phyloP scores from a whole-genome alignment of 1,284 basidiomycete genomes.

The Sanghuangporus baumii region DNA sequence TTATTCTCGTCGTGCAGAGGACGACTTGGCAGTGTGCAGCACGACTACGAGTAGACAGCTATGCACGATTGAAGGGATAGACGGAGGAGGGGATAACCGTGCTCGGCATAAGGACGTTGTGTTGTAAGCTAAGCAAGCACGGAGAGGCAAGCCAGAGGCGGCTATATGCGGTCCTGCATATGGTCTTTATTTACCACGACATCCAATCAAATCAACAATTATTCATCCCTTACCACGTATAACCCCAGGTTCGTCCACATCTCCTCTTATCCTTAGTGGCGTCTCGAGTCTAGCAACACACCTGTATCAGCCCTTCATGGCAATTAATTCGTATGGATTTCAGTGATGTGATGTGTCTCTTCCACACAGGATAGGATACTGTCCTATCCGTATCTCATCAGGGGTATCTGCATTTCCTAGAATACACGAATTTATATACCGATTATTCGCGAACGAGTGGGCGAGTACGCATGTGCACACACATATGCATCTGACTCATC shows the following conservation, averaged over 20 bases:
- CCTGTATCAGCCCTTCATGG: not conserved
- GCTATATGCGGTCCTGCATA: slow-evolving; percentile 13
- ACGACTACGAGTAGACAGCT: not conserved
- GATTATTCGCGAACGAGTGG: no score
- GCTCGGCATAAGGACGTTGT: not conserved
- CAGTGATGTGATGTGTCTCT: not conserved
- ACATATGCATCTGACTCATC: not conserved
- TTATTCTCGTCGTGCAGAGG: not conserved
- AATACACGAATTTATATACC: no score
- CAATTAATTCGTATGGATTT: not conserved
- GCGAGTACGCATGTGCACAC: not conserved
- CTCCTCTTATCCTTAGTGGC: no score
- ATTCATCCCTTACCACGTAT: not conserved
- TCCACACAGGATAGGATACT: not conserved
- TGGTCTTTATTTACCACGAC: not conserved
- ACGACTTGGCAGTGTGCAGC: not conserved
- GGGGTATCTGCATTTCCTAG: not conserved
- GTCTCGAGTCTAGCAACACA: no score
- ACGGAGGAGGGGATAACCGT: not conserved
- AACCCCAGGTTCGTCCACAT: not conserved
- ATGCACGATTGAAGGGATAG: not conserved
- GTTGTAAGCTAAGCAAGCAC: not conserved
- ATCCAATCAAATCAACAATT: not conserved
- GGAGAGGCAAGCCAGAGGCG: slow-evolving; percentile 3
- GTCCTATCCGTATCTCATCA: not conserved